Percentiles rank a stretch among this genome's conserved stretches.
phyloP scores from a whole-genome alignment of 331 rosid species.

The Erythrophleum ivorense region DNA sequence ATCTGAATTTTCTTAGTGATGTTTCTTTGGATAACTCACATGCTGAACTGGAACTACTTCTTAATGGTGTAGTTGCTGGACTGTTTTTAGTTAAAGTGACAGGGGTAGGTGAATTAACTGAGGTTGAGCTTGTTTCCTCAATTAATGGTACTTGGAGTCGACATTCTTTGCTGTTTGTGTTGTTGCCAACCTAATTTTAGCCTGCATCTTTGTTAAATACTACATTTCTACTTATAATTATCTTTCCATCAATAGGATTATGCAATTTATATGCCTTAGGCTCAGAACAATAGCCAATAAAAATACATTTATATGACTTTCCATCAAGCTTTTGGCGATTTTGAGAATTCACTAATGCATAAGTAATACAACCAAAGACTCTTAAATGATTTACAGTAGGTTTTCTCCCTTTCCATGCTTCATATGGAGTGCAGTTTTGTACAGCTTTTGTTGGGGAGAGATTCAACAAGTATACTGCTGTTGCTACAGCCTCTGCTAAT shows the following conservation, averaged over 20 bases:
- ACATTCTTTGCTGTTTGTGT: no score
- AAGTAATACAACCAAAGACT: not conserved
- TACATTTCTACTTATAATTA: not conserved
- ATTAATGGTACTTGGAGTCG: no score
- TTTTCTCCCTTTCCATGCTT: not conserved
- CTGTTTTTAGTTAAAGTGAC: not conserved
- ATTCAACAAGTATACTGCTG: not conserved
- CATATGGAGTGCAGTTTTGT: constrained; percentile 9
- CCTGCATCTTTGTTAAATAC: not conserved
- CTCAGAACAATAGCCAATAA: not conserved
- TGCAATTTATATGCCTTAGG: not conserved
- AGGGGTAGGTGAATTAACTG: not conserved
- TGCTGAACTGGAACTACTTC: not conserved
- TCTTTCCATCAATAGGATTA: not conserved
- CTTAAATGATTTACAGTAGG: not conserved
- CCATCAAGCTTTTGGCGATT: not conserved
- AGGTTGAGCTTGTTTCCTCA: not conserved
- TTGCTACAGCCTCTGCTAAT: constrained; percentile 19
- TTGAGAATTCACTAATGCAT: not conserved
- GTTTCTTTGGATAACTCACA: not conserved
- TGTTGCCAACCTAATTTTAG: no score
- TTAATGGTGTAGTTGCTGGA: not conserved
- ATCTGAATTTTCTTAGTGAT: not conserved
- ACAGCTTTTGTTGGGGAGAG: not conserved
- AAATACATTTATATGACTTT: not conserved